Percentiles rank a stretch among this genome's conserved stretches.
These are phyloP conservation scores for Silene conica DNA, from an alignment of 148 eudicot genomes.

Conservation along the genomic window DNA sequence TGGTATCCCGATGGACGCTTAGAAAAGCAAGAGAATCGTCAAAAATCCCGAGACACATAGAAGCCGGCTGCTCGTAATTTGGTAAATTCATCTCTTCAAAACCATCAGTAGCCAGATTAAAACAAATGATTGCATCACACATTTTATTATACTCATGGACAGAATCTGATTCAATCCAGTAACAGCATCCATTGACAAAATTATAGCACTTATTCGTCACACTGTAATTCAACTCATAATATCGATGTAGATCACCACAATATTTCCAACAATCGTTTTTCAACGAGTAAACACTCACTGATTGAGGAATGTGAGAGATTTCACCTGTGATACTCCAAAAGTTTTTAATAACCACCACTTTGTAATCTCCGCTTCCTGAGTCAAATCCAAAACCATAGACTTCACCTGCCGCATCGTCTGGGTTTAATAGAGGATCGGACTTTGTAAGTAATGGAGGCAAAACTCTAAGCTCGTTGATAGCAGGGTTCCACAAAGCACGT, in stretches of 20 bases:
- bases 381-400: slow-evolving; percentile 8
- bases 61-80: neutral
- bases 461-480: neutral
- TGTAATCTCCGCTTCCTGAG: slow-evolving; percentile 3
- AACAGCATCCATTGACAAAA: neutral
- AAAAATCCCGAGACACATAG: neutral
- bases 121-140: neutral
- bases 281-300: neutral
- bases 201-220: neutral
- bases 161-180: neutral
- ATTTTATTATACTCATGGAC: neutral
- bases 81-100: slow-evolving; percentile 3
- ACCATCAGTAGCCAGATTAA: neutral
- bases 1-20: neutral
- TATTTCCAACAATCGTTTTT: neutral
- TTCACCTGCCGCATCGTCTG: neutral
- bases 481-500: slow-evolving; percentile 15
- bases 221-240: neutral
- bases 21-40: slow-evolving; percentile 6
- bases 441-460: neutral
- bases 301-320: neutral
- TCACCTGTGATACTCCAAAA: neutral
- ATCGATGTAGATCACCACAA: neutral
- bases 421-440: neutral
- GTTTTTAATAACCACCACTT: slow-evolving; percentile 4